phyloP scores from a whole-genome alignment of 768 basidiomycete genomes.

The Lentinus brumalis region DNA sequence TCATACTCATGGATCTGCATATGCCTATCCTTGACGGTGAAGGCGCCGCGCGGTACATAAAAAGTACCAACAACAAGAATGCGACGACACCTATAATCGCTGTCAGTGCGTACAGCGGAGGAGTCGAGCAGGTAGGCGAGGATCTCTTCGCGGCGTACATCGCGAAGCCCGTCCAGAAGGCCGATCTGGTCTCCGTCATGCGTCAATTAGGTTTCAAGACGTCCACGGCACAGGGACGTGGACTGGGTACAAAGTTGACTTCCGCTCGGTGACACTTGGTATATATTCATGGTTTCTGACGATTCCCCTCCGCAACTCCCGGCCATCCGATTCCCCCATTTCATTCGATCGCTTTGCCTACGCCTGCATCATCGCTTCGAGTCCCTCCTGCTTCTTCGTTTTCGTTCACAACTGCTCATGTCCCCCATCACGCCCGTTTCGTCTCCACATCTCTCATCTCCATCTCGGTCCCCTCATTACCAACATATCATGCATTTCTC shows the following conservation, averaged over 20 bases:
- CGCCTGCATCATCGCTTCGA: slow-evolving; percentile 16
- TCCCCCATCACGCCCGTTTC: slow-evolving; percentile 17
- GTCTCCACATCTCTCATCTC: slow-evolving; percentile 15
- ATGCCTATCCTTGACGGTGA: slow-evolving; percentile 97
- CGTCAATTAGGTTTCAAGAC: slow-evolving; percentile 91
- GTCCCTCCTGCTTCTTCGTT: slow-evolving; percentile 19
- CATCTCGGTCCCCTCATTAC: slow-evolving; percentile 19
- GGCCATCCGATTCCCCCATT: too few species aligned
- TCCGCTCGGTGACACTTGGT: slow-evolving; percentile 20
- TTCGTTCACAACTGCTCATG: slow-evolving; percentile 23
- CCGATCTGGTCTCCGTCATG: slow-evolving; percentile 77
- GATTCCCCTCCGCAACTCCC: slow-evolving; percentile 2
- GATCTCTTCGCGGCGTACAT: slow-evolving; percentile 81
- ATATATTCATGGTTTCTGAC: slow-evolving; percentile 17
- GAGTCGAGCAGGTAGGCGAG: slow-evolving; percentile 61
- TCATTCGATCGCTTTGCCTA: slow-evolving; percentile 13
- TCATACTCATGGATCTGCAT: slow-evolving; percentile 92
- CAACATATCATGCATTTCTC: slow-evolving; percentile 27
- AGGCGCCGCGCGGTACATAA: slow-evolving; percentile 95
- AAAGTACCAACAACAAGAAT: slow-evolving; percentile 95
- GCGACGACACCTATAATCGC: slow-evolving; percentile 90
- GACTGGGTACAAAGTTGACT: slow-evolving; percentile 20
- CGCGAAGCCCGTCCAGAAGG: slow-evolving; percentile 88
- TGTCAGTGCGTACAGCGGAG: slow-evolving; percentile 83
- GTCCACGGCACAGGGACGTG: slow-evolving; percentile 60